A percentile compares a stretch with the other conserved stretches of the same genome.
Conservation (phyloP, 2,329 filamentous ascomycete genomes). For the Penicillium brevicompactum region DNA sequence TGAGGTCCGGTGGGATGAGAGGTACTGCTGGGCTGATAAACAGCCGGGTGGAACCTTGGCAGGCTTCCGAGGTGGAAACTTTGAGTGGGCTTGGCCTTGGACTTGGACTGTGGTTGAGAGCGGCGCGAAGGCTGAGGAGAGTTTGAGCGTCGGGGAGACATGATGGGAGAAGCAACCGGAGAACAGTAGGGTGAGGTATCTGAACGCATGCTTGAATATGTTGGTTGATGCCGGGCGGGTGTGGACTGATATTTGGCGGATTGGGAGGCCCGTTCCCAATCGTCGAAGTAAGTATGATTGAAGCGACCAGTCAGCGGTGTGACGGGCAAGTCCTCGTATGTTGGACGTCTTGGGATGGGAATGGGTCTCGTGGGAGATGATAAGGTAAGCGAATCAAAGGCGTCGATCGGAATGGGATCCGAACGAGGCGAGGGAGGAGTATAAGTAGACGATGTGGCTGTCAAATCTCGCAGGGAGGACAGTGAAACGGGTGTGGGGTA, state of each 20-base stretch:
- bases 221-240: conserved; percentile 2
- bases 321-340: conserved; percentile 37
- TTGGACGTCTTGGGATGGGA: conserved; percentile 35
- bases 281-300: conserved; percentile 37
- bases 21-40: conserved; percentile 40
- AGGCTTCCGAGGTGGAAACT: conserved; percentile 44
- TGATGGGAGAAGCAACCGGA: conserved; percentile 32
- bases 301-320: conserved; percentile 43
- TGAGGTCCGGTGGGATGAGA: conserved; percentile 27
- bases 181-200: conserved; percentile 37
- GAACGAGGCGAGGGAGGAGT: conserved; percentile 32
- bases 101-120: conserved; percentile 36
- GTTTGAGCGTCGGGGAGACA: conserved; percentile 36
- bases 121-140: conserved; percentile 40
- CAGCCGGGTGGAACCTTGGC: conserved; percentile 50
- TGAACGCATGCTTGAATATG: conserved; percentile 33
- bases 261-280: conserved; percentile 31
- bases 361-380: conserved; percentile 38
- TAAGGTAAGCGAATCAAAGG: conserved; percentile 30
- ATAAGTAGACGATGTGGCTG: conserved; percentile 40
- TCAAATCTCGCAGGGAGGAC: conserved; percentile 41
- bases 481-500: conserved; percentile 42
- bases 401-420: conserved; percentile 21
- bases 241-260: conserved; percentile 19
- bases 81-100: conserved; percentile 42